A percentile compares a stretch with the other conserved stretches of the same genome.
These are phyloP conservation scores for Bocquillonia castaneifolia DNA, from an alignment of 441 rosid genomes.

Conservation along the genomic window DNA sequence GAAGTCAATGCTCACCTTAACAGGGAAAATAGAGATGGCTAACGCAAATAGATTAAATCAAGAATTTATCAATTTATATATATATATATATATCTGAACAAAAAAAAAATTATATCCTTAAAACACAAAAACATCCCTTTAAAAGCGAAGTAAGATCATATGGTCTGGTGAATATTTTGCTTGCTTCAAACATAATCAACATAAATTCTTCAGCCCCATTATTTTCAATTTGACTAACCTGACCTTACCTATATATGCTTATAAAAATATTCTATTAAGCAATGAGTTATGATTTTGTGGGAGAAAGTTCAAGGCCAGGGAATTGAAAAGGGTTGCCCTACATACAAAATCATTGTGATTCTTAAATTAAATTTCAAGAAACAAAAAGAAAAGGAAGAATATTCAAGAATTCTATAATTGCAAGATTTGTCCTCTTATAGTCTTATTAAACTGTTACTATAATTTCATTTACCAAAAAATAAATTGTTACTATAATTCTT, in stretches of 20 bases:
- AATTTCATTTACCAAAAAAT: too few relatives aligned
- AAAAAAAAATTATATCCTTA: too few relatives aligned
- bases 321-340: conserved; percentile 11
- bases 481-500: too few relatives aligned
- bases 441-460: too few relatives aligned
- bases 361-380: neutral
- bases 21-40: too few relatives aligned
- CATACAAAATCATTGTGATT: conserved; percentile 12
- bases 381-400: neutral
- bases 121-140: too few relatives aligned
- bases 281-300: conserved; percentile 9
- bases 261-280: neutral
- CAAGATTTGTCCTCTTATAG: neutral
- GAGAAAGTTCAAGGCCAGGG: conserved; percentile 8
- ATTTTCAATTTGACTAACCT: conserved; percentile 8
- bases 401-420: conserved; percentile 4
- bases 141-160: too few relatives aligned
- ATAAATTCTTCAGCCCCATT: conserved; percentile 5
- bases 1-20: too few relatives aligned
- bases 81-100: too few relatives aligned
- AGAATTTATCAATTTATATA: too few relatives aligned
- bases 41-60: too few relatives aligned
- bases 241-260: neutral
- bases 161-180: neutral
- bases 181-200: conserved; percentile 14